Evolutionary conservation across 2,329 filamentous ascomycete genomes (phyloP), one percentile per base, ranked within the genome.

Genomic region (Diaporthe vexans): DNA sequence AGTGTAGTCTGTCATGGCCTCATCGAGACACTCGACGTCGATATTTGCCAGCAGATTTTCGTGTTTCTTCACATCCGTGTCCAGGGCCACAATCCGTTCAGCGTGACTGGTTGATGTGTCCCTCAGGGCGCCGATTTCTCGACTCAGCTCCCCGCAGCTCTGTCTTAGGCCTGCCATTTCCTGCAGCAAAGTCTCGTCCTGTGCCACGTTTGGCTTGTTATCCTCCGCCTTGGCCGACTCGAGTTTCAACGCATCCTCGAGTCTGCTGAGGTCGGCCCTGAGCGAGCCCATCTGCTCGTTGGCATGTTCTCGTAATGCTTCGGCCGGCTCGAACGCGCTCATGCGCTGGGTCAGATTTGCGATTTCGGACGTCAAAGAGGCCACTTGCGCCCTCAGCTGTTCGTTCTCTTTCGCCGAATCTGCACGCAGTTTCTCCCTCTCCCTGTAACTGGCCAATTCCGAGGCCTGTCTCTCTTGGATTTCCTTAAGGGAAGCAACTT

Each of bases 371-470:
- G 29, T 70, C 19, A 74, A 51, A 8, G 56, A 40, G 26, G 46
- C 37, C 35, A 74, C 56, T 24, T 74, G 46, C 21, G 61, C 56
- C 33, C n/a, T 37, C 13, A 76, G 56, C 33, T 35, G 19, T 29
- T 71, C 54, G 29, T 59, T 74, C 52, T 74, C 72, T 54, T 56
- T 52, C 29, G 24, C 67, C 54, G 65, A 19, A 8, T 63, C 67
- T 24, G 58, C 26, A 67, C 59, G 61, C 73, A 69, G 21, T 24
- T 13, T n/a, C 4, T 73, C 61, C 17, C 33, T 63, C 13, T 75
- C 58, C 26, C 26, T 65, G 4, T 63, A 54, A 9, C 17, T 37
- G 56, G 46, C 54, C 52, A 73, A 51, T 37, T 54, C 51, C 21
- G 33, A 35, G 9, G 63, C 40, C 48, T 73, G 73, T 6, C 29